Base-by-base conservation (phyloP, 2,329 filamentous ascomycete species). In the Fusarium guadeloupense region DNA sequence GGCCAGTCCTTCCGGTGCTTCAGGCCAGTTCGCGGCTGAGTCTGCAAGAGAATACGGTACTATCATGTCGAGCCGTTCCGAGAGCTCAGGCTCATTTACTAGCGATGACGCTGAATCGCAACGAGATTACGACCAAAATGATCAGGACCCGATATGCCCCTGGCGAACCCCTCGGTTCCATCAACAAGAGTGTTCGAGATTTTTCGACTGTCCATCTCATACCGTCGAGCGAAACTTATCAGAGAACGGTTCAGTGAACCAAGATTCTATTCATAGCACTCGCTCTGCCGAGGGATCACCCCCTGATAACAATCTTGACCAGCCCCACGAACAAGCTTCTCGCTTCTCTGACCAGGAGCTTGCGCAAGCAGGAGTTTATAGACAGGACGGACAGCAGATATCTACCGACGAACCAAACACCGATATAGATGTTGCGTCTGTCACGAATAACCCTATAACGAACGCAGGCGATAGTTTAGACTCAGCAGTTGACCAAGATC, bases 181-280 rank as follows among this genome's bases (percentile, higher is more conserved):
- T 60, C 74, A 79, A 44, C 73, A 76, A 42, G 81, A 83, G 68
- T 82, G 80, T 66, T 75, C 75, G 10, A 76, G 75, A 40, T 83
- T 75, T 67, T 76, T 81, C 52, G 81, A 83, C 70, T 83, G 81
- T 37, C 81, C 81, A 26, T 77, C 79, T 5, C 81, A 83, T 52
- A 58, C 72, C 16, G 63, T 80, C 39, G 77, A 78, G 64, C 75
- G 81, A 45, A 67, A 64, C 23, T 54, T 74, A 17, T 76, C 76
- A 31, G 52, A 64, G 20, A 48, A 45, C 10, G 48, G 54, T 23
- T 64, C 67, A 8, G 48, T 30, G 26, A 71, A 71, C n/a, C 69
- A 71, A 54, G 62, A 67, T 30, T 61, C 63, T 12, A 63, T 62
- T 7, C 47, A 54, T 35, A 42, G 37, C 33, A 34, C 39, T 25